Evolutionary conservation across 768 basidiomycete genomes (phyloP), one percentile per base, ranked within the genome.

Genomic region (Phallus indusiatus): DNA sequence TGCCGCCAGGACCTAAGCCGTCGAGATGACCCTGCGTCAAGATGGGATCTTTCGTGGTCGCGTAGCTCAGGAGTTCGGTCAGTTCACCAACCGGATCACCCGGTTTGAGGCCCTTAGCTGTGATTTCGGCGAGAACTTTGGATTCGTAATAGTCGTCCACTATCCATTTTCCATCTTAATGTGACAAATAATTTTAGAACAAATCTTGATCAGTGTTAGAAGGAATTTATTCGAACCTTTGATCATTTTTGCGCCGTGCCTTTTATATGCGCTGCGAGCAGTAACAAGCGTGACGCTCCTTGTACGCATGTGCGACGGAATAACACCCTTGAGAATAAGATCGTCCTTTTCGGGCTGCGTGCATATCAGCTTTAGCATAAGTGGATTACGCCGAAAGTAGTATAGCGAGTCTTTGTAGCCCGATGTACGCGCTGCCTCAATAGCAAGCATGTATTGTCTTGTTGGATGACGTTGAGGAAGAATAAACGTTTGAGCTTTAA

Each of bases 371-470:
- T 98, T 98, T 76, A 94, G 78, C 16, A 95, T 88, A 28, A 92
- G 83, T 0, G 84, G 83, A 63, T 95, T 96, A 6, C 93, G 82
- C 2, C 96, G 87, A 73, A 97, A 94, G 72, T 97, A 97, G 72
- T 97, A 96, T n/a, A 98, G 75, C 9, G 96, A 97, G 71, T 98
- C 96, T 52, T 93, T 83, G 73, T 93, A 97, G 4, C 96, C 96
- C 18, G 92, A 94, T 9, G 91, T 90, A 24, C 95, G 84, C 0
- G 96, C 96, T 2, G 94, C 95, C 67, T 99, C 96, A 60, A 99
- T 98, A 20, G 95, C 94, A 47, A 98, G 88, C 82, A 96, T 90
- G 73, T 96, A 99, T 61, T 83, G 78, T 49, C 87, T 81, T 24
- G 89, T 81, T 9, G 92, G 85, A 66, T 97, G 85, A 20, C 95